These are phyloP conservation scores for Golubevia pallescens DNA, from an alignment of 1,284 basidiomycete genomes.

Conservation along the genomic window DNA sequence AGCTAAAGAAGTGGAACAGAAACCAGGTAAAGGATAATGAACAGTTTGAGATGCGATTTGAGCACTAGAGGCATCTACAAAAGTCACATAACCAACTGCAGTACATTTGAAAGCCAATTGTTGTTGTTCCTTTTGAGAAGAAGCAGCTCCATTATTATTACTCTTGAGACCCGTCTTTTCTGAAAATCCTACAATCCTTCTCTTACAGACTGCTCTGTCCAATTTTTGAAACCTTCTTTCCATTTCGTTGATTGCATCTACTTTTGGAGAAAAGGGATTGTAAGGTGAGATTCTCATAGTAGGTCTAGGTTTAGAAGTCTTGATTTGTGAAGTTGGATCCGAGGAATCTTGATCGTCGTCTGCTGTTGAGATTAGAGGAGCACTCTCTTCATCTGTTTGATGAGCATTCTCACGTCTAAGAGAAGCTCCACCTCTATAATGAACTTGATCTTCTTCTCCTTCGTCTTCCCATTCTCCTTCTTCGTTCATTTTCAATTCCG, in stretches of 20 bases:
- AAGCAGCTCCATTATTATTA: constrained; percentile 60
- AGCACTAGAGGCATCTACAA: constrained; percentile 89
- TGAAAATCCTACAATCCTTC: constrained; percentile 15
- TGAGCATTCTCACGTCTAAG: neutral
- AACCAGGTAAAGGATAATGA: constrained; percentile 67
- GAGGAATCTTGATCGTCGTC: neutral
- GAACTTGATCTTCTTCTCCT: neutral
- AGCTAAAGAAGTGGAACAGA: constrained; percentile 67
- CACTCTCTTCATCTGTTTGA: neutral
- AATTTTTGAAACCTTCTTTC: constrained; percentile 38
- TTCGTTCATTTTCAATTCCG: neutral
- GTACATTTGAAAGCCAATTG: constrained; percentile 78
- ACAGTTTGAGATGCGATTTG: constrained; percentile 90
- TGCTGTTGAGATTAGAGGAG: neutral
- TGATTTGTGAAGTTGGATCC: neutral
- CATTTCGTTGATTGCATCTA: constrained; percentile 48
- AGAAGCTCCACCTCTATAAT: neutral
- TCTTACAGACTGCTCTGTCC: constrained; percentile 33
- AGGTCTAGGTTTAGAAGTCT: neutral
- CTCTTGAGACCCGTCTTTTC: constrained; percentile 22
- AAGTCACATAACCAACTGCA: constrained; percentile 91
- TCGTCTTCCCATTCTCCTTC: neutral
- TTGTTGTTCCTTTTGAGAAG: constrained; percentile 72
- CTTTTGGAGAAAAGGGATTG: constrained; percentile 39
- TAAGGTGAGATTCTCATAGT: constrained; percentile 11